These are phyloP conservation scores for Fusarium nanum DNA, from an alignment of 2,329 filamentous ascomycete species.

Conservation along the genomic window DNA sequence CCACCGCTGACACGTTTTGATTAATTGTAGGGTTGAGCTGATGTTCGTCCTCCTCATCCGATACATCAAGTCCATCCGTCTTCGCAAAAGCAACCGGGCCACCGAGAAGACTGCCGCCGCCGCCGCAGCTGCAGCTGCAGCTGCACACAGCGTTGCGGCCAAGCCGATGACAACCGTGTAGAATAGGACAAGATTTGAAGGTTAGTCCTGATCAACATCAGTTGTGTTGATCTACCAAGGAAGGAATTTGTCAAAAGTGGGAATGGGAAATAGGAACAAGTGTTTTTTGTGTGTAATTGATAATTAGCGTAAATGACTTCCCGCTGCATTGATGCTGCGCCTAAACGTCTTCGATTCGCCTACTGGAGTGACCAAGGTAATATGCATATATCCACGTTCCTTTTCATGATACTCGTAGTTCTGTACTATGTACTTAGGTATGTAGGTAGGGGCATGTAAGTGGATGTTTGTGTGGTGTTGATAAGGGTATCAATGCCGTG, in stretches of 20 bases:
- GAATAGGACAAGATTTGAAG: slow-evolving; percentile 3
- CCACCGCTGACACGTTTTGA: slow-evolving; percentile 31
- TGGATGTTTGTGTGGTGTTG: too few species aligned
- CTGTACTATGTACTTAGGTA: too few species aligned
- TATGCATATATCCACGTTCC: too few species aligned
- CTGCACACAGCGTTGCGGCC: slow-evolving; percentile 58
- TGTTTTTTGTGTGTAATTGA: slow-evolving; percentile 23
- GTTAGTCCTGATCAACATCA: slow-evolving; percentile 2
- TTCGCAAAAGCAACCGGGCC: slow-evolving; percentile 75
- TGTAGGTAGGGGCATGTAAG: too few species aligned
- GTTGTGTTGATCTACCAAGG: slow-evolving; percentile 30
- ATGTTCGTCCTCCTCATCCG: slow-evolving; percentile 87
- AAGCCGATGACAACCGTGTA: slow-evolving; percentile 44
- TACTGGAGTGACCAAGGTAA: too few species aligned
- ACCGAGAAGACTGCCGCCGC: slow-evolving; percentile 70
- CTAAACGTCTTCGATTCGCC: too few species aligned
- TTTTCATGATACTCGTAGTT: too few species aligned
- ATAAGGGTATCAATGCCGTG: too few species aligned
- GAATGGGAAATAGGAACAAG: slow-evolving; percentile 35
- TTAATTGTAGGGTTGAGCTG: slow-evolving; percentile 77
- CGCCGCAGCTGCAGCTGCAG: slow-evolving; percentile 23
- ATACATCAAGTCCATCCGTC: slow-evolving; percentile 78
- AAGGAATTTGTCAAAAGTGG: slow-evolving; percentile 7
- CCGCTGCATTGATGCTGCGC: too few species aligned
- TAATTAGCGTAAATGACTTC: slow-evolving; percentile 15